Evolutionary conservation across 2,329 filamentous ascomycete genomes (phyloP).

Genomic region (Truncatella angustata): DNA sequence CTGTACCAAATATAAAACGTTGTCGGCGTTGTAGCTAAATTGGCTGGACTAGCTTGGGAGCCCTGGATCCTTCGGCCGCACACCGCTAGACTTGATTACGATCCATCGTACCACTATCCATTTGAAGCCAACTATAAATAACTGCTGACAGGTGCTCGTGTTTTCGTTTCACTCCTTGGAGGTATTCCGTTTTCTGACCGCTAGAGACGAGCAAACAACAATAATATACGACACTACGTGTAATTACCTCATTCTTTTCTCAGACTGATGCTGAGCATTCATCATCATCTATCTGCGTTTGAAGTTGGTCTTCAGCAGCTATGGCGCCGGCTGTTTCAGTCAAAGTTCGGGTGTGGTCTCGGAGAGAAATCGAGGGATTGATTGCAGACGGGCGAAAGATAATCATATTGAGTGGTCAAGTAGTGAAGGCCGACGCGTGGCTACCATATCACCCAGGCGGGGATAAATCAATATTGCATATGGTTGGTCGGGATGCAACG

Average conservation of each 20-base stretch:
- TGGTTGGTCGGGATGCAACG: conserved; percentile 91
- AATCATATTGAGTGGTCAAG: conserved; percentile 76
- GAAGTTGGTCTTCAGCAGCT: not conserved
- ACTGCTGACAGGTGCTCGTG: no score
- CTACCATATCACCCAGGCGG: conserved; percentile 88
- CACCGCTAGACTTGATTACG: no score
- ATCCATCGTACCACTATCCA: no score
- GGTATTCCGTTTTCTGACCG: no score
- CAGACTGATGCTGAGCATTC: not conserved
- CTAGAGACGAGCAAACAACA: not conserved
- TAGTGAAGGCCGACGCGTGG: conserved; percentile 87
- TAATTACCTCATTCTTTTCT: not conserved
- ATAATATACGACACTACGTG: not conserved
- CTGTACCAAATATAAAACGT: no score
- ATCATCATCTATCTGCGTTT: not conserved
- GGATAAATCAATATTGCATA: conserved; percentile 84
- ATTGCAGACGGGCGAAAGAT: conserved; percentile 81
- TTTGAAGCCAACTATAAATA: no score
- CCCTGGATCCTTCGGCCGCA: no score
- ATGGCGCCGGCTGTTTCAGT: not conserved
- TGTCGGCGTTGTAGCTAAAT: no score
- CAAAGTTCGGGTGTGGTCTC: conserved; percentile 30
- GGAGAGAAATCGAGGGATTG: conserved; percentile 70
- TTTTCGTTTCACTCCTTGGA: no score
- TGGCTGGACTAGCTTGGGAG: no score